Evolutionary conservation across 805 yeast species (phyloP).

Genomic region (Lipomyces orientalis): DNA sequence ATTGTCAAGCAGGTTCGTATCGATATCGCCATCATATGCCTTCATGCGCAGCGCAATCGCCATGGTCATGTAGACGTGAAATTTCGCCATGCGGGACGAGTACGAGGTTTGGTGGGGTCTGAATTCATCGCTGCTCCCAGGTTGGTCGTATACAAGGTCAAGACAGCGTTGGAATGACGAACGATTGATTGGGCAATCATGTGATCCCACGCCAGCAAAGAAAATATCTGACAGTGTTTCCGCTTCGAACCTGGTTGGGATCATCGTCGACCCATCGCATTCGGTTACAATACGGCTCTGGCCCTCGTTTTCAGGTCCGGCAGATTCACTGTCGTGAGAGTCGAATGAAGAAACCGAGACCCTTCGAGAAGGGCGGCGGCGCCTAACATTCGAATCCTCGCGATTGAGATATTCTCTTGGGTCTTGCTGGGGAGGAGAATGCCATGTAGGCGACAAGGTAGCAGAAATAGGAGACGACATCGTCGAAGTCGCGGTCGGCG

Average conservation of each 20-base stretch:
- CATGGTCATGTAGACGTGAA: neutral
- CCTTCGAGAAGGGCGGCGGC: neutral
- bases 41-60: no score
- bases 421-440: neutral
- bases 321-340: neutral
- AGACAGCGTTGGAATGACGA: neutral
- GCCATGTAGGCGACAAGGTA: neutral
- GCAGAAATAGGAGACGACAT: neutral
- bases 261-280: conserved; percentile 1
- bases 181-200: conserved; percentile 2
- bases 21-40: no score
- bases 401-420: neutral
- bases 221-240: neutral
- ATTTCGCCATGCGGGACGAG: neutral
- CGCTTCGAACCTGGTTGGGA: conserved; percentile 8
- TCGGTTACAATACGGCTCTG: neutral
- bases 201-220: neutral
- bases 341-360: neutral
- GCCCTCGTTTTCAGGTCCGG: neutral
- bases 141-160: neutral
- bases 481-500: neutral
- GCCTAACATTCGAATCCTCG: neutral
- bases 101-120: neutral
- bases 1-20: neutral
- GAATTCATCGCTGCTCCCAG: conserved; percentile 4